Percentiles rank a stretch among this genome's conserved stretches.
phyloP scores from a whole-genome alignment of 495 filamentous ascomycete species.

The Neurospora discreta region DNA sequence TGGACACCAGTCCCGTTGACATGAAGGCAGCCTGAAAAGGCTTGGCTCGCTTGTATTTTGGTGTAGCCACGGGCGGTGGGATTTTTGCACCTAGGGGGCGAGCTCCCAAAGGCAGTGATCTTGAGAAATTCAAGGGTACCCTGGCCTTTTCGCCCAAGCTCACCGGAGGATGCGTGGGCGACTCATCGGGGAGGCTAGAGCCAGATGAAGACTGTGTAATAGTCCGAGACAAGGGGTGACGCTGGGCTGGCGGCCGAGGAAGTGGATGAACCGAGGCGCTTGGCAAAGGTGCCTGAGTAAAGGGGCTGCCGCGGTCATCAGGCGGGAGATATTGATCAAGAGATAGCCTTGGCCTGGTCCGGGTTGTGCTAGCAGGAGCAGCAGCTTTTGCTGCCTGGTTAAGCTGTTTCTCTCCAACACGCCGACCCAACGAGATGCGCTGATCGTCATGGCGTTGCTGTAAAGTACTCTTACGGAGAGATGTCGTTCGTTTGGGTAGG shows the following conservation, averaged over 20 bases:
- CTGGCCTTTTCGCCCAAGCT: constrained; percentile 39
- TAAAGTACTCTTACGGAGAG: constrained; percentile 74
- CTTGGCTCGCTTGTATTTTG: constrained; percentile 72
- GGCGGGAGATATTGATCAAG: constrained; percentile 60
- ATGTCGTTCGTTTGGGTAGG: constrained; percentile 48
- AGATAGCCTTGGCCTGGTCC: constrained; percentile 58
- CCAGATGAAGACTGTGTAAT: constrained; percentile 75
- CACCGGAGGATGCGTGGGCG: constrained; percentile 53
- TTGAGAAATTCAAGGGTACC: constrained; percentile 57
- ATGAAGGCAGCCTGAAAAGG: constrained; percentile 80
- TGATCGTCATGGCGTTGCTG: constrained; percentile 62
- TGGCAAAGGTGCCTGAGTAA: constrained; percentile 43
- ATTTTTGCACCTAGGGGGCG: constrained; percentile 31
- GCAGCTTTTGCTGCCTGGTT: constrained; percentile 35
- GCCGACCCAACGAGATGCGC: constrained; percentile 45
- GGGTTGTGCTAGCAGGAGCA: constrained; percentile 29
- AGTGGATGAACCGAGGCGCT: constrained; percentile 44
- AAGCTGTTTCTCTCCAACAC: constrained; percentile 34
- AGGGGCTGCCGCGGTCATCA: constrained; percentile 50
- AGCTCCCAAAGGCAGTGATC: constrained; percentile 59
- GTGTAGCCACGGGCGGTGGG: constrained; percentile 60
- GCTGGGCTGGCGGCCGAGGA: constrained; percentile 38
- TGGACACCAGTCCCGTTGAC: constrained; percentile 90
- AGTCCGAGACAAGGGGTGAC: constrained; percentile 77
- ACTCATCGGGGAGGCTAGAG: constrained; percentile 66